Evolutionary conservation across 2,329 filamentous ascomycete species (phyloP).

Genomic region (Diplodia corticola): DNA sequence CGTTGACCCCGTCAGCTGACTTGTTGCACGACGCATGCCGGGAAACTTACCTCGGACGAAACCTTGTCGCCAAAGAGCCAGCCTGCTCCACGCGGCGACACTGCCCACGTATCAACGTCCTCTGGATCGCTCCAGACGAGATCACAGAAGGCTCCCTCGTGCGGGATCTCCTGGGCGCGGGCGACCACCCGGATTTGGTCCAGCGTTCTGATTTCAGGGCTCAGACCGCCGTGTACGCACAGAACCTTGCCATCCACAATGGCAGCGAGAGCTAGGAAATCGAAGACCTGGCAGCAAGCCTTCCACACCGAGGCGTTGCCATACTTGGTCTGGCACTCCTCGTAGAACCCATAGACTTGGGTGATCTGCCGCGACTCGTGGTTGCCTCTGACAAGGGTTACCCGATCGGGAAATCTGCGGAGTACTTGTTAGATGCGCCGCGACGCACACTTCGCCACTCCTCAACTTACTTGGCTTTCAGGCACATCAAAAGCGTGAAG

Average conservation of each 20-base stretch:
- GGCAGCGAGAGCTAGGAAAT: conserved; percentile 94
- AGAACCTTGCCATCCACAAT: conserved; percentile 99
- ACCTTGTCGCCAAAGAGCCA: conserved; percentile 72
- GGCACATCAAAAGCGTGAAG: conserved; percentile 69
- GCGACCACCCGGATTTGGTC: conserved; percentile 84
- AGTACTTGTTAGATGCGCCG: conserved; percentile 22
- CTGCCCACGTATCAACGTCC: conserved; percentile 68
- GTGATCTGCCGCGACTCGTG: conserved; percentile 99
- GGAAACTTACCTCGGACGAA: conserved; percentile 57
- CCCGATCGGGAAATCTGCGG: conserved; percentile 66
- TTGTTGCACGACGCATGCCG: neutral
- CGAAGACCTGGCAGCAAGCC: conserved; percentile 97
- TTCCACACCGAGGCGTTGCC: conserved; percentile 99
- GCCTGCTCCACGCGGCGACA: conserved; percentile 67
- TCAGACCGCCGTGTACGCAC: conserved; percentile 94
- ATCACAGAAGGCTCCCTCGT: conserved; percentile 98
- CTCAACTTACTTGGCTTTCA: conserved; percentile 66
- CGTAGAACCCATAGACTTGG: conserved; percentile 99
- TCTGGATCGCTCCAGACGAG: conserved; percentile 89
- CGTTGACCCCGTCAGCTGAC: conserved; percentile 9
- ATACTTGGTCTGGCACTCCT: conserved; percentile 98
- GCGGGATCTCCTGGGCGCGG: conserved; percentile 88
- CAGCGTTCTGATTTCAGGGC: conserved; percentile 92
- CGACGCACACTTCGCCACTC: neutral
- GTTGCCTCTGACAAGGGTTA: conserved; percentile 75